Percentiles rank a stretch among this genome's conserved stretches.
phyloP scores from a whole-genome alignment of 73 alveolate species.

The Strombidium stylifer region DNA sequence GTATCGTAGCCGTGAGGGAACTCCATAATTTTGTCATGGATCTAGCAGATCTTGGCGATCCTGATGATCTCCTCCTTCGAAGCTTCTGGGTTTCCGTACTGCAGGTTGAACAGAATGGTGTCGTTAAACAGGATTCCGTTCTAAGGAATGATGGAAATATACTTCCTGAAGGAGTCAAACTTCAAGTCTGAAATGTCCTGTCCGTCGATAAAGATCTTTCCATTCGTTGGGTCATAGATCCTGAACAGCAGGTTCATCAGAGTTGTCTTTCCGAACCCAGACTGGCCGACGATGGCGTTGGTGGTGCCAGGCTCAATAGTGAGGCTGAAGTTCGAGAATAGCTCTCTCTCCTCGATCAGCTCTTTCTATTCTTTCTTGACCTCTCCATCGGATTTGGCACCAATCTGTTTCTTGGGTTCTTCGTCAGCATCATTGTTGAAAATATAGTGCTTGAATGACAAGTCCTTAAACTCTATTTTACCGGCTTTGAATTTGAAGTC shows the following conservation, averaged over 20 bases:
- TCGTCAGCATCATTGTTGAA: too few species aligned
- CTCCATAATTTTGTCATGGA: slow-evolving; percentile 66
- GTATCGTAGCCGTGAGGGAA: slow-evolving; percentile 83
- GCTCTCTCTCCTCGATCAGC: background rate
- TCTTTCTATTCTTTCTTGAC: background rate
- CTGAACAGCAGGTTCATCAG: slow-evolving; percentile 64
- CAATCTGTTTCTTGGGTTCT: background rate
- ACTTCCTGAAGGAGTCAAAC: slow-evolving; percentile 64
- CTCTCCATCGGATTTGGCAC: slow-evolving; percentile 2
- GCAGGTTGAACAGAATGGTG: slow-evolving; percentile 68
- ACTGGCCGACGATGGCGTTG: slow-evolving; percentile 82
- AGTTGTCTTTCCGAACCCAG: slow-evolving; percentile 87
- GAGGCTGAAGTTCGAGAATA: slow-evolving; percentile 58
- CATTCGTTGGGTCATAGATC: slow-evolving; percentile 63
- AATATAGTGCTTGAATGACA: slow-evolving; percentile 57
- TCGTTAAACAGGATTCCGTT: slow-evolving; percentile 83
- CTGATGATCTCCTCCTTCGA: slow-evolving; percentile 67
- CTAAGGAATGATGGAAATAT: slow-evolving; percentile 76
- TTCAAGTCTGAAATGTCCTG: slow-evolving; percentile 69
- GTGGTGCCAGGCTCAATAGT: slow-evolving; percentile 65
- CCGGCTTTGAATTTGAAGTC: slow-evolving; percentile 68
- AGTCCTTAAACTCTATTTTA: slow-evolving; percentile 59
- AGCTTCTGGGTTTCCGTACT: slow-evolving; percentile 75
- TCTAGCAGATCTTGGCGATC: slow-evolving; percentile 59
- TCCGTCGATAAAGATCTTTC: slow-evolving; percentile 70